phyloP scores from a whole-genome alignment of 1,284 basidiomycete genomes.

The Cryptococcus floricola region DNA sequence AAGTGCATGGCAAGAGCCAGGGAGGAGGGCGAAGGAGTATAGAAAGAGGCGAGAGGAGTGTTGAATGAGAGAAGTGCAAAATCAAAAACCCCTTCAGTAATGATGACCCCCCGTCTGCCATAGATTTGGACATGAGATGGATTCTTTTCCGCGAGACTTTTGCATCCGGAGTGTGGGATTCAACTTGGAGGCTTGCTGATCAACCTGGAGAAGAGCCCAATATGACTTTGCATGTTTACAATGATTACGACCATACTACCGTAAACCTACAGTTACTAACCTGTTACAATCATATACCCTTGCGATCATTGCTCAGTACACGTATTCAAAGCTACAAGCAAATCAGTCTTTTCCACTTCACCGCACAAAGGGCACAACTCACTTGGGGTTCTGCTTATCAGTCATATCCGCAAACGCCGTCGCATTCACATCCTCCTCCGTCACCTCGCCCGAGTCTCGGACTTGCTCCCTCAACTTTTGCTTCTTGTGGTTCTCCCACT shows the following conservation, averaged over 20 bases:
- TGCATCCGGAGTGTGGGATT: background rate
- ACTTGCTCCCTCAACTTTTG: slow-evolving; percentile 14
- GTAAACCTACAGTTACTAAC: background rate
- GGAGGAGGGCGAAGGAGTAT: background rate
- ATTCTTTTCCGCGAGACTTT: background rate
- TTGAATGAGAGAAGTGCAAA: background rate
- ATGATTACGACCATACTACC: too few relatives aligned
- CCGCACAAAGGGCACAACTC: background rate
- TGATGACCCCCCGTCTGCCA: too few relatives aligned
- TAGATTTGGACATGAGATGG: too few relatives aligned
- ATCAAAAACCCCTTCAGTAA: background rate
- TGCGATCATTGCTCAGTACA: background rate
- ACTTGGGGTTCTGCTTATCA: slow-evolving; percentile 46
- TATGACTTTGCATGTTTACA: too few relatives aligned
- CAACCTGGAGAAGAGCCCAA: too few relatives aligned
- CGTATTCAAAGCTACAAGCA: background rate
- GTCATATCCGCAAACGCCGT: slow-evolving; percentile 47
- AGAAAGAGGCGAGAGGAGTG: background rate
- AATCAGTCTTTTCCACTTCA: background rate
- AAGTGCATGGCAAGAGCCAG: background rate
- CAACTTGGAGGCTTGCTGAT: too few relatives aligned
- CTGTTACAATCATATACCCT: background rate
- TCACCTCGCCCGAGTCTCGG: slow-evolving; percentile 17
- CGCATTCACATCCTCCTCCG: slow-evolving; percentile 14
- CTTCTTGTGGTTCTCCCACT: slow-evolving; percentile 48